These are phyloP conservation scores for Orobanche coerulescens DNA, from an alignment of 257 asterid genomes.

Conservation along the genomic window DNA sequence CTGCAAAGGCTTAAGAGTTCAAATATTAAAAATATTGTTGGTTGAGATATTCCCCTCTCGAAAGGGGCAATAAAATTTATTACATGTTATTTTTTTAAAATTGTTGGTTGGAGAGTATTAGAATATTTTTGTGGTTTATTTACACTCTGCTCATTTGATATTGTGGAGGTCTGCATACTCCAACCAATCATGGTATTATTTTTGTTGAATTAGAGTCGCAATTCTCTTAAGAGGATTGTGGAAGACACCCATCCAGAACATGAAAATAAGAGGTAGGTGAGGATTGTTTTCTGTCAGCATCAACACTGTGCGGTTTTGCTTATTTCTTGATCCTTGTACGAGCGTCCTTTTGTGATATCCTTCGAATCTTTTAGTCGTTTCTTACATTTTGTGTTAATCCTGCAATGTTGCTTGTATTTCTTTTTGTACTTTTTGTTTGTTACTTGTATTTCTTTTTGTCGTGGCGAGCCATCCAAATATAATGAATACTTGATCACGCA, in stretches of 20 bases:
- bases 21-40: not conserved
- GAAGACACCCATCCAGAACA: not conserved
- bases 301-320: not conserved
- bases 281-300: not conserved
- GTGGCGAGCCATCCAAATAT: no score
- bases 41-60: not conserved
- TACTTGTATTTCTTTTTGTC: no score
- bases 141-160: not conserved
- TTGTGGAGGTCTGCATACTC: not conserved
- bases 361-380: not conserved
- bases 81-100: conserved; percentile 54
- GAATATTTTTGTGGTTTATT: not conserved
- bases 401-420: no score
- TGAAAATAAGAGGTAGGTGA: not conserved
- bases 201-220: not conserved
- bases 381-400: not conserved
- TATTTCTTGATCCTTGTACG: not conserved
- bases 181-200: not conserved
- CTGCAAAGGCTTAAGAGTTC: conserved; percentile 34
- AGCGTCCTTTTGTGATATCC: not conserved
- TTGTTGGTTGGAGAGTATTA: not conserved
- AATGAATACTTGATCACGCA: no score
- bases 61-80: not conserved
- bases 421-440: not conserved
- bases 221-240: not conserved